These are phyloP conservation scores for Agaricales sp. DNA, from an alignment of 1,284 basidiomycete genomes.

Conservation along the genomic window DNA sequence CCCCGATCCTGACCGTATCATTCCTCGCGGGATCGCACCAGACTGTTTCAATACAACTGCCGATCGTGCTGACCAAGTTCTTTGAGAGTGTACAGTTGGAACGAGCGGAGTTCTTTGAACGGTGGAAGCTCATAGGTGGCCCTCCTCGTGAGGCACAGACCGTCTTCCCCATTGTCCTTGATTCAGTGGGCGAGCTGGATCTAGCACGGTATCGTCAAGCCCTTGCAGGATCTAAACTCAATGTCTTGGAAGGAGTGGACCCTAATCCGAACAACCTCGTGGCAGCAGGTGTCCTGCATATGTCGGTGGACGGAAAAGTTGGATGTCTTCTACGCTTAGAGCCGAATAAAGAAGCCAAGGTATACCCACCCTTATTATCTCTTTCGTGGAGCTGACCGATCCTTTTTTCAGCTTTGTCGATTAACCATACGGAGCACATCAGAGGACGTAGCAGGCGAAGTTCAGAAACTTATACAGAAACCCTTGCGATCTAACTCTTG, in stretches of 20 bases:
- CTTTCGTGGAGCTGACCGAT: conserved; percentile 1
- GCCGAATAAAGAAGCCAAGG: conserved; percentile 92
- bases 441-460: conserved; percentile 79
- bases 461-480: conserved; percentile 60
- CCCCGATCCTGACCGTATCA: conserved; percentile 81
- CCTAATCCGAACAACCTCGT: conserved; percentile 86
- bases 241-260: conserved; percentile 73
- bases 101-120: conserved; percentile 86
- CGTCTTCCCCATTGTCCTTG: conserved; percentile 76
- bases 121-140: conserved; percentile 96
- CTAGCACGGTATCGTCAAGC: conserved; percentile 63
- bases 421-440: conserved; percentile 94
- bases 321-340: conserved; percentile 90
- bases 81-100: conserved; percentile 86
- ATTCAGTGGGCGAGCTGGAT: conserved; percentile 64
- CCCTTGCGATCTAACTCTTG: conserved; percentile 23
- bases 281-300: conserved; percentile 88
- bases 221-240: conserved; percentile 68
- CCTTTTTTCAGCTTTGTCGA: conserved; percentile 65
- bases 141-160: conserved; percentile 86
- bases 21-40: conserved; percentile 91
- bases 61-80: conserved; percentile 87
- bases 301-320: conserved; percentile 80
- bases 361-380: conserved; percentile 22
- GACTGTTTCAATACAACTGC: conserved; percentile 76